Evolutionary conservation across 306 rosid genomes (phyloP), one percentile per base, ranked within the genome.

Genomic region (Neltuma alba): DNA sequence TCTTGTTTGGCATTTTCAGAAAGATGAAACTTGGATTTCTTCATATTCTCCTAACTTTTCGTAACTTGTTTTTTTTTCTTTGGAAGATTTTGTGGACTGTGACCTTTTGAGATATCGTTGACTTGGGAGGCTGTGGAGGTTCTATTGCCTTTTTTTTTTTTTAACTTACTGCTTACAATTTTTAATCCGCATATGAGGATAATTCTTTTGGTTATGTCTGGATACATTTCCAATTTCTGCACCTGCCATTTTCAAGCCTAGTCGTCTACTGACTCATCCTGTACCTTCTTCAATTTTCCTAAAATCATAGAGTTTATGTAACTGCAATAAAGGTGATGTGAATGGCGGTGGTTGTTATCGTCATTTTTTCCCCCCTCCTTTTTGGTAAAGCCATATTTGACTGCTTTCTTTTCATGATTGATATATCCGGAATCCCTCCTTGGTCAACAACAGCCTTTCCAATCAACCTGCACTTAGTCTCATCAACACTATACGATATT

Each of bases 191-290:
- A 52, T 21, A 73, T 12, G 21, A 11, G 65, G n/a, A 12, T 18
- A 50, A 52, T 16, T 73, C 27, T 14, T 20, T 3, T 58, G 65
- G 1, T 27, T 27, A 27, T 58, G 36, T 25, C 33, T 48, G 21
- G 63, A 40, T 47, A 34, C 52, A 48, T 78, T 74, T 69, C 62
- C 76, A 41, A 73, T 45, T 54, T 77, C 74, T 54, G 50, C 3
- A 52, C 45, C 11, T 77, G 20, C 42, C 47, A 54, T 55, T n/a
- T 57, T 45, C 41, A 6, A n/a, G 13, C 52, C 42, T 65, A 34
- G 41, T 12, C 10, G 28, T 31, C 41, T 55, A 27, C 36, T 23
- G 5, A n/a, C 45, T 47, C 63, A 52, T 64, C 70, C 66, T 5
- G 42, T 64, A 37, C 66, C 68, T 67, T 70, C 21, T n/a, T 66